Evolutionary conservation across 2,329 filamentous ascomycete genomes (phyloP), one percentile per base, ranked within the genome.

Genomic region (Trichoderma afroharzianum): DNA sequence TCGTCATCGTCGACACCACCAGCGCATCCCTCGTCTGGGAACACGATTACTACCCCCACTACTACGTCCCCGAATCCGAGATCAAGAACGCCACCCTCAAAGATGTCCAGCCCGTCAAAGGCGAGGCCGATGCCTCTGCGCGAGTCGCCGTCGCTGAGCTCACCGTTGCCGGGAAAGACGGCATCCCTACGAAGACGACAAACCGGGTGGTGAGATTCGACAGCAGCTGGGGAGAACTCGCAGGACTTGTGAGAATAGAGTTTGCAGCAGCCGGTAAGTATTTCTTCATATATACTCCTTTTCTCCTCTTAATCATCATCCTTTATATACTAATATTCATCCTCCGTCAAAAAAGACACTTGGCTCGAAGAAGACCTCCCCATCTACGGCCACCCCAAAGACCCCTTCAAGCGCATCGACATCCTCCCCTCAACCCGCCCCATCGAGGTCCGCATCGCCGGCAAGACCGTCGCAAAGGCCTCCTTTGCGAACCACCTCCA

Each of bases 321-420:
- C 7, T 18, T 3, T 3, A n/a, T 21, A 26, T 67, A 18, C 63
- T 67, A 43, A 67, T 33, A 18, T 33, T 1, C 3, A 32, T 1
- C 7, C 3, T 2, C 12, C 9, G 33, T 36, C 12, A 39, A 26
- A 24, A 0, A 9, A 83, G 81, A 82, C 74, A 79, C 80, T 72
- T 83, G 81, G 81, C 70, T 83, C 2, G 88, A 90, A 76, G 90
- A 91, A 79, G 88, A 90, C 64, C 81, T 82, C 1, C 86, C 84
- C 1, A 86, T 91, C 69, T 85, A 85, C 75, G 83, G 88, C 4
- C 90, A 92, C 72, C 90, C 90, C 0, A 91, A 91, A 73, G 90
- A 92, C 68, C 90, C 90, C 0, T 91, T 87, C 80, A 90, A 90
- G 74, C 85, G 90, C 14, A 82, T 92, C 72, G 90, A 92, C 70